Base-by-base conservation (phyloP, 768 basidiomycete genomes). In the Myochromella boudieri region DNA sequence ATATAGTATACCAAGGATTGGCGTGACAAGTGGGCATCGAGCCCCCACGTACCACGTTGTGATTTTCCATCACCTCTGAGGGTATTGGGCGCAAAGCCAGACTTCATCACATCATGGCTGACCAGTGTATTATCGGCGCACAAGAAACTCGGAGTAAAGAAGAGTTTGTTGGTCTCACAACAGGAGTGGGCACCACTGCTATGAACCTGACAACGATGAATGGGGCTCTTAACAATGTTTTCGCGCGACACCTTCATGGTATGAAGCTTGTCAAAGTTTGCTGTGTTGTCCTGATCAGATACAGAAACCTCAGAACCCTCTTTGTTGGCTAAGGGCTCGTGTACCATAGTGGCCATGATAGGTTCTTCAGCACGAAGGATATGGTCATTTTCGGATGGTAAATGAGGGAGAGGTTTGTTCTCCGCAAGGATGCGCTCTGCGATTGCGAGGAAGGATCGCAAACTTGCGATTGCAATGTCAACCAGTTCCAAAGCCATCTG, bases 391-490 rank as follows among this genome's bases (percentile, higher is more conserved):
- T n/a, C n/a, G n/a, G n/a, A n/a, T n/a, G 47, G 57, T 15, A 64
- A 59, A 39, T 61, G 59, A 29, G 45, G 51, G 24, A 68, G 59
- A 20, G 58, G 58, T 36, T 60, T 57, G 8, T 25, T 47, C 7
- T 43, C 34, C 2, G 47, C 58, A 25, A 61, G 51, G 20, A 68
- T 58, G 12, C 49, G 52, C 33, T 63, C 65, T 3, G 62, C 67
- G 24, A 58, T 53, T 21, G 50, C 50, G 40, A 73, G 55, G 44
- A 68, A 63, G 9, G 42, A 42, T 46, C 59, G 67, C 47, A 73
- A 57, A 44, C 53, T 59, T 1, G 59, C 54, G 57, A 72, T 59
- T 9, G 54, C 57, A 45, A 60, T 55, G 9, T 68, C 67, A 10
- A 68, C 60, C 28, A 56, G 52, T 25, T 61, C 60, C 48, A 58